phyloP scores from a whole-genome alignment of 306 rosid genomes.

The Quercus mongolica region DNA sequence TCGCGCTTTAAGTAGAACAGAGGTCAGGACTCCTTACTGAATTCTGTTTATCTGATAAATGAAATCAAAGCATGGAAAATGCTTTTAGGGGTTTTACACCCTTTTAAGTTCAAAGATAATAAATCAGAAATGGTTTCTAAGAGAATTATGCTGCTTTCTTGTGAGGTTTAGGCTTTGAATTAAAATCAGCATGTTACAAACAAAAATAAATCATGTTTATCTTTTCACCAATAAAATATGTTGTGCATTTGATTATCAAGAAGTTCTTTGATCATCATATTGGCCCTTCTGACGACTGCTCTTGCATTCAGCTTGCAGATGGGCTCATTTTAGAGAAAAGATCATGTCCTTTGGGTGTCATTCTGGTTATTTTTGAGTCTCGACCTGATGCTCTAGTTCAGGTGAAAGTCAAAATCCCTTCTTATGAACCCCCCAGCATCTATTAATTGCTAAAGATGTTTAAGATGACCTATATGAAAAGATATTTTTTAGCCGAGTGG shows the following conservation, averaged over 20 bases:
- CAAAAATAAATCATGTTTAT: not conserved
- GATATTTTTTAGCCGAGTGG: not conserved
- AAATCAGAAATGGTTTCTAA: no score
- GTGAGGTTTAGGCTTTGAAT: no score
- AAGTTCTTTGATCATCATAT: not conserved
- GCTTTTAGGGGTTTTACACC: no score
- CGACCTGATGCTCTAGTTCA: slow-evolving; percentile 98
- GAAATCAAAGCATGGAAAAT: not conserved
- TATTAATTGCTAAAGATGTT: slow-evolving; percentile 10
- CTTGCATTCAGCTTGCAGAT: slow-evolving; percentile 62
- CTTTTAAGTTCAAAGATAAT: no score
- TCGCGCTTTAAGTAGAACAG: slow-evolving; percentile 62
- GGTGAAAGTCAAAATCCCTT: slow-evolving; percentile 38
- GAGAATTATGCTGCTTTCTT: no score
- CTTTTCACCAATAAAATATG: not conserved
- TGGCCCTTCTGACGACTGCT: slow-evolving; percentile 25
- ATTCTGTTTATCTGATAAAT: not conserved
- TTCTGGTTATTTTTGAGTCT: slow-evolving; percentile 80
- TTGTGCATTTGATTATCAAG: not conserved
- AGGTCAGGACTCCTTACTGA: slow-evolving; percentile 41
- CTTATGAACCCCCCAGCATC: slow-evolving; percentile 1
- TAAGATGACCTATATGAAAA: slow-evolving; percentile 3
- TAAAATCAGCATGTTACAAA: no score
- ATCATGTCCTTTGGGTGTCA: slow-evolving; percentile 81
- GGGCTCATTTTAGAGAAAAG: slow-evolving; percentile 68